These are phyloP conservation scores for Kernera saxatilis DNA, from an alignment of 345 rosid genomes.

Conservation along the genomic window DNA sequence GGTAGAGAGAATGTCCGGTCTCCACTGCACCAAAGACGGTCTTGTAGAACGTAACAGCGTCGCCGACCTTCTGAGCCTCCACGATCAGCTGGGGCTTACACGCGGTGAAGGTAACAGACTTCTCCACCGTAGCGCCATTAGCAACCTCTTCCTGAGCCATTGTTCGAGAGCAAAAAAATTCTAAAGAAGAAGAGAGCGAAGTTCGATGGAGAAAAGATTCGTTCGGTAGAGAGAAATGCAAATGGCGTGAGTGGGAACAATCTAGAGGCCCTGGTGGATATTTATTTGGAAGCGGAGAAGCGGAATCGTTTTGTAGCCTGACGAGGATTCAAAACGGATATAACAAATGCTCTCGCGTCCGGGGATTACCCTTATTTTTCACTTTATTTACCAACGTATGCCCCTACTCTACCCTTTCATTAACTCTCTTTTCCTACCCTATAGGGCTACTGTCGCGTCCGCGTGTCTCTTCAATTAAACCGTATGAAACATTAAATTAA, in stretches of 20 bases:
- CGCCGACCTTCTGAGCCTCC: constrained; percentile 75
- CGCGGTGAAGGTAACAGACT: constrained; percentile 47
- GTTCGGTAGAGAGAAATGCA: constrained; percentile 5
- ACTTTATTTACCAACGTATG: constrained; percentile 28
- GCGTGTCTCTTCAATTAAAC: not conserved
- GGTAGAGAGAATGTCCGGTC: constrained; percentile 49
- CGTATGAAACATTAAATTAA: not conserved
- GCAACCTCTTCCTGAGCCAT: constrained; percentile 54
- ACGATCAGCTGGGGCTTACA: constrained; percentile 62
- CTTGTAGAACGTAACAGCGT: constrained; percentile 83
- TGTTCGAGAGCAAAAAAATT: not conserved
- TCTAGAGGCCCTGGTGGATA: not conserved
- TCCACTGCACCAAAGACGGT: constrained; percentile 71
- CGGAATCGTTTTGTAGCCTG: constrained; percentile 39
- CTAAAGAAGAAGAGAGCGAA: constrained; percentile 16
- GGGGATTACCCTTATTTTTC: constrained; percentile 14
- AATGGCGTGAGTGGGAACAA: not conserved
- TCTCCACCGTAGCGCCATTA: constrained; percentile 50
- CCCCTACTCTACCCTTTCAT: constrained; percentile 7
- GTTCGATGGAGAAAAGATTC: not conserved
- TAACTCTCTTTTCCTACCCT: not conserved
- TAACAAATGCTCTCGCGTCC: not conserved
- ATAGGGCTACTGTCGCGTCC: constrained; percentile 1
- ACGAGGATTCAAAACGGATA: constrained; percentile 31
- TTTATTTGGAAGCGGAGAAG: constrained; percentile 60